Evolutionary conservation across 2,329 filamentous ascomycete genomes (phyloP), one percentile per base, ranked within the genome.

Genomic region (Pseudogymnoascus sp.): DNA sequence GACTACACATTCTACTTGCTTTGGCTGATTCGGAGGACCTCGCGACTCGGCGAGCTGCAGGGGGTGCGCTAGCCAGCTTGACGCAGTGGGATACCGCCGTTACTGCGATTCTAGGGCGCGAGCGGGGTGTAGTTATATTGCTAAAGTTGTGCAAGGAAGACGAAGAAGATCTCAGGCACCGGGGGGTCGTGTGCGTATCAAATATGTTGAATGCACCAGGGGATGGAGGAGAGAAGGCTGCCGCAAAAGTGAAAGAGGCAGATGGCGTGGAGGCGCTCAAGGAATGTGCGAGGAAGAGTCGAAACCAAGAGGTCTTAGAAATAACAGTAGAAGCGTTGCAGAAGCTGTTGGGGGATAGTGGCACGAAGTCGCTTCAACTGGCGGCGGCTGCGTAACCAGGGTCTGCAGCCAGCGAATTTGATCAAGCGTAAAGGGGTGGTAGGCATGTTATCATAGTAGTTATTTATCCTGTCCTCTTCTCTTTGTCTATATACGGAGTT

Each of bases 11-110:
- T 41, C 79, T 99, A 0, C 83, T 97, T 11, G 95, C 93, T 0
- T 84, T 99, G 37, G 88, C 92, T 0, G 93, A 98, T 72, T 87
- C 91, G 1, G 90, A 96, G 61, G 92, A 98, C 68, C 76, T 84
- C 6, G 86, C 85, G 0, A 96, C 92, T 0, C 81, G 93, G 31
- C 86, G 87, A 60, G 95, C 92, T 0, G 93, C 95, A 0, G 92
- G 93, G 2, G 95, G 95, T 1, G 93, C 92, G 0, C 76, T 99
- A 61, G 95, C 93, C 0, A 90, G 90, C 76, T 77, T 99, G 23
- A 92, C 92, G 0, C 85, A 86, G 31, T 92, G 88, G 73, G 90
- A 95, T 70, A 82, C 83, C 1, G 89, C 90, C 0, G 88, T 93
- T 1, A 81, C 84, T 2, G 87, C 84, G 3, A 82, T 98, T 2